Evolutionary conservation across 306 rosid genomes (phyloP).

Genomic region (Canavalia ensiformis): DNA sequence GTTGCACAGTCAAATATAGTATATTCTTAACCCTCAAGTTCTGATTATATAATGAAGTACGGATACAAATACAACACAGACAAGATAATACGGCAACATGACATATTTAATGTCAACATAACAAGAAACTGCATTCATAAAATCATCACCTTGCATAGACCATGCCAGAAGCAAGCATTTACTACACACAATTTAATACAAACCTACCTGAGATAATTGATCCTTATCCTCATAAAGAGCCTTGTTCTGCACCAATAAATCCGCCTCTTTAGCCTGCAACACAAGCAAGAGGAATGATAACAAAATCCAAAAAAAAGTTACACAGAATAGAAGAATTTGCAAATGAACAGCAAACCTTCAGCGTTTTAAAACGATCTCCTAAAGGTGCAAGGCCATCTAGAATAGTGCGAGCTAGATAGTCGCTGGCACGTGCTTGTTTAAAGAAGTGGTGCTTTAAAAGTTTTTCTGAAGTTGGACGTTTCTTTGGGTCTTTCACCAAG

Average conservation of each 20-base stretch:
- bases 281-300: slow-evolving; percentile 40
- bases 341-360: slow-evolving; percentile 74
- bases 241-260: slow-evolving; percentile 87
- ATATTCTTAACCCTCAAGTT: slow-evolving; percentile 28
- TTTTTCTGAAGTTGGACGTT: slow-evolving; percentile 93
- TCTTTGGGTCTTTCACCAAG: slow-evolving; percentile 98
- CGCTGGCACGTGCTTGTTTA: slow-evolving; percentile 75
- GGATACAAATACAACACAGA: slow-evolving; percentile 3
- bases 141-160: slow-evolving; percentile 33
- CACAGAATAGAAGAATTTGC: slow-evolving; percentile 36
- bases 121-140: slow-evolving; percentile 18
- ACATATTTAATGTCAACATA: slow-evolving; percentile 13
- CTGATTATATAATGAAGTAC: slow-evolving; percentile 13
- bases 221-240: slow-evolving; percentile 88
- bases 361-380: slow-evolving; percentile 85
- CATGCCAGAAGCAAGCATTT: slow-evolving; percentile 30
- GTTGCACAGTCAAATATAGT: slow-evolving; percentile 34
- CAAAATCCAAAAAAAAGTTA: slow-evolving; percentile 30
- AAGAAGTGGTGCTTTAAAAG: slow-evolving; percentile 92
- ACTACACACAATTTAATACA: slow-evolving; percentile 27
- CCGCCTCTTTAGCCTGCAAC: slow-evolving; percentile 86
- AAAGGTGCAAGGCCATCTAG: slow-evolving; percentile 84
- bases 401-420: slow-evolving; percentile 74
- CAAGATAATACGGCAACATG: slow-evolving; percentile 23
- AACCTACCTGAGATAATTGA: slow-evolving; percentile 85